Evolutionary conservation across 257 asterid genomes (phyloP).

Genomic region (Jacaranda mimosifolia): DNA sequence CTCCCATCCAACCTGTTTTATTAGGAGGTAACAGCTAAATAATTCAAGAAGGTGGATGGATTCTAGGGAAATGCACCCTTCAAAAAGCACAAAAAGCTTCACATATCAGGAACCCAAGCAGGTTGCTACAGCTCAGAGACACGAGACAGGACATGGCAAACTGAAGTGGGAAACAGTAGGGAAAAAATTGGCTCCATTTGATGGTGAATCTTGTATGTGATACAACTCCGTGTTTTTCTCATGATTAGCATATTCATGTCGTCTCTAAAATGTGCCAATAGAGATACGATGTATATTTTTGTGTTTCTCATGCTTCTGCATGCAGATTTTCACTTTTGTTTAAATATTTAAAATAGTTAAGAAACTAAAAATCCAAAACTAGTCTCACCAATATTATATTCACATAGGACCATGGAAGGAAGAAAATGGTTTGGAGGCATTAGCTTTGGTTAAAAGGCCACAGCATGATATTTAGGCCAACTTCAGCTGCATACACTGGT

Average conservation of each 20-base stretch:
- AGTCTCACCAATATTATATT: neutral
- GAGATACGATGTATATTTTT: neutral
- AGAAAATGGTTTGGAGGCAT: slow-evolving; percentile 14
- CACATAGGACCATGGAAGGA: neutral
- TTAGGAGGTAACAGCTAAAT: neutral
- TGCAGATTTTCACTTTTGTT: slow-evolving; percentile 14
- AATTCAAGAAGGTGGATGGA: neutral
- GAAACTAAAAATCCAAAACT: neutral
- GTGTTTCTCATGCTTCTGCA: neutral
- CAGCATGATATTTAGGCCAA: slow-evolving; percentile 25
- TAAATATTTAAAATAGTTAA: slow-evolving; percentile 8
- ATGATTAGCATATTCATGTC: neutral
- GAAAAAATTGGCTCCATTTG: neutral
- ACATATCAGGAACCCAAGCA: neutral
- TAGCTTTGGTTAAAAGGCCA: slow-evolving; percentile 16
- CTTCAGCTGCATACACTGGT: slow-evolving; percentile 30
- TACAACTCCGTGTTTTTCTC: neutral
- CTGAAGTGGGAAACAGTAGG: neutral
- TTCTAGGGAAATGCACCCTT: neutral
- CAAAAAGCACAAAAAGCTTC: slow-evolving; percentile 11
- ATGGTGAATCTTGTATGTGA: slow-evolving; percentile 12
- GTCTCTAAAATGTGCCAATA: neutral
- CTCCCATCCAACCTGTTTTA: neutral
- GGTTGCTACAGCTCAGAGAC: neutral
- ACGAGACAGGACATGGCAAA: slow-evolving; percentile 20